Evolutionary conservation across 352 stramenopile species (phyloP), one percentile per base, ranked within the genome.

Genomic region (Phytophthora pinifolia): DNA sequence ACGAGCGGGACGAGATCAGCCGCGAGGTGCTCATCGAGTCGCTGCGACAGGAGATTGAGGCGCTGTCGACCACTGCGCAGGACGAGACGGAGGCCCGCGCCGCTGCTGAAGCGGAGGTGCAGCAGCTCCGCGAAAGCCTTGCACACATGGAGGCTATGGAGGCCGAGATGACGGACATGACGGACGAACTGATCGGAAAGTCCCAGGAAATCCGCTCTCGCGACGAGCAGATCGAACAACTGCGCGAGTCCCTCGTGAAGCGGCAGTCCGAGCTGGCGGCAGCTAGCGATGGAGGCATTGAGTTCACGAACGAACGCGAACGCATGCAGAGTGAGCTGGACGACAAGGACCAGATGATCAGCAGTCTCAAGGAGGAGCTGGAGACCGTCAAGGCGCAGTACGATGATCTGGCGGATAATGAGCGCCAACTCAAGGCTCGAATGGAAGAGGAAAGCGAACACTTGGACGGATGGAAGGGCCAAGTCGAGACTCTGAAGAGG

Each of bases 121-220:
- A 85, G 18, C 75, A 87, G 41, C 61, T 83, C 2, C 76, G 81
- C 18, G 78, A 86, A 20, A 79, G 54, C 43, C 45, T 88, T 27
- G 78, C 77, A 3, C 79, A 88, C 29, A 71, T 76, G 31, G 79
- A 91, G 25, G 77, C 79, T 10, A 88, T 94, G 76, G 81, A 94
- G 50, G 54, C 54, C 2, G 84, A 92, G 42, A 81, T 94, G 52
- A 76, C 64, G 0, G 79, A 90, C 32, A 89, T 92, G 78, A 78
- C 74, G 6, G 82, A 92, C 34, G 80, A 94, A 49, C 44, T 92
- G 45, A 89, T 91, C 36, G 74, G 61, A 10, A 91, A 92, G 43
- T 76, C 78, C 15, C 76, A 90, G 45, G 78, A 86, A 32, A 84
- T 92, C 22, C 76, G 74, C 15, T 59, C 70, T 29, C 75, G 72